Base-by-base conservation (phyloP, 1,284 basidiomycete species). In the Pholiota adiposa region DNA sequence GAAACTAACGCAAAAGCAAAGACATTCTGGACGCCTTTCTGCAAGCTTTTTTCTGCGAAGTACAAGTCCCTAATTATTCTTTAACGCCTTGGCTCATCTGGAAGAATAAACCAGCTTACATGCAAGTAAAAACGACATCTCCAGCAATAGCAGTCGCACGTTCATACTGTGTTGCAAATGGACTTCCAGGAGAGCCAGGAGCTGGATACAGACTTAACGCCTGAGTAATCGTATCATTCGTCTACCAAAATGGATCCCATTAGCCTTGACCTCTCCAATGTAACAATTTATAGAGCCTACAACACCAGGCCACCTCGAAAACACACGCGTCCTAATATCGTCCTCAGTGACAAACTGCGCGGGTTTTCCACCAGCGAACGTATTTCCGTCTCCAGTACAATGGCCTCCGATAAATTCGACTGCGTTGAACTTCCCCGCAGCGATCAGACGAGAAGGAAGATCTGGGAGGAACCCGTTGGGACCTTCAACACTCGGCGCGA, bases 341-440 rank as follows among this genome's bases (percentile, higher is more conserved):
- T 73, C 75, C 16, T 79, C 77, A 0, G 75, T 79, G 3, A 73
- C 64, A 50, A 80, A 77, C 11, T 77, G 71, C 3, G 67, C 66
- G 0, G 79, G 79, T 18, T 66, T 70, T 8, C 78, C 78, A 29
- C 70, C 73, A 1, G 73, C 77, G 58, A 81, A 81, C 3, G 76
- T 78, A 25, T 70, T 72, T 8, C 79, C 79, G 54, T 81, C 79
- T 18, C 77, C 77, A 0, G 77, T 77, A 60, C 77, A 79, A 60
- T 81, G 79, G 1, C 80, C 79, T 23, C 75, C 79, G 5, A 77
- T 67, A 60, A 78, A 77, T 5, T 80, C 77, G 1, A 81, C 76
- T 3, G 67, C 60, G 54, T 56, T 69, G 61, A 81, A 79, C 33
- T 73, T 76, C 2, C 78, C 76, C 1, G 68, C 46, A 2, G 71